A percentile compares a stretch with the other conserved stretches of the same genome.
phyloP scores from a whole-genome alignment of 2,329 filamentous ascomycete species.

The Teratosphaeria epicoccoides region DNA sequence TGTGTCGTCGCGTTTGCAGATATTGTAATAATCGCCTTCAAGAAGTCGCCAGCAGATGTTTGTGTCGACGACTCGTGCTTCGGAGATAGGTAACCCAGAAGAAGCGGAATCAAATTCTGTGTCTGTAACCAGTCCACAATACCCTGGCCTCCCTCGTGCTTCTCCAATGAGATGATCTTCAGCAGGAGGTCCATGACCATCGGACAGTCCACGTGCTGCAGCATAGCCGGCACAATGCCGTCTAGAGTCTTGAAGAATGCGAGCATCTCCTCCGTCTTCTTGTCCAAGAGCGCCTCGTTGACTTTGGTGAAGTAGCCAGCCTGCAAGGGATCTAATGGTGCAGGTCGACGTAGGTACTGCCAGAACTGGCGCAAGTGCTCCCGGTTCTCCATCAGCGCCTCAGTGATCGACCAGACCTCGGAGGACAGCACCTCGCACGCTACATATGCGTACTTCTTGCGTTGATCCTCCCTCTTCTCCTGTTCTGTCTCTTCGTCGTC shows the following conservation, averaged over 20 bases:
- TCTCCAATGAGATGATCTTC: slow-evolving; percentile 94
- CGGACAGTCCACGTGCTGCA: slow-evolving; percentile 90
- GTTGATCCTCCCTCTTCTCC: slow-evolving; percentile 79
- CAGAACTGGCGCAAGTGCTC: slow-evolving; percentile 74
- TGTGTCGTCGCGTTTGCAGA: slow-evolving; percentile 97
- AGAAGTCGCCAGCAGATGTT: slow-evolving; percentile 90
- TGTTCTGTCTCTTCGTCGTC: slow-evolving; percentile 34
- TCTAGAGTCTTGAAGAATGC: slow-evolving; percentile 76
- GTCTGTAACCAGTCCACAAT: slow-evolving; percentile 95
- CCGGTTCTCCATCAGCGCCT: slow-evolving; percentile 79
- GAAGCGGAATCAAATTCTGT: slow-evolving; percentile 73
- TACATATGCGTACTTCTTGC: slow-evolving; percentile 87
- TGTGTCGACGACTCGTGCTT: slow-evolving; percentile 83
- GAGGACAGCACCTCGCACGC: slow-evolving; percentile 88
- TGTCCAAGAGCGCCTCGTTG: slow-evolving; percentile 93
- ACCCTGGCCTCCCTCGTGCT: slow-evolving; percentile 79
- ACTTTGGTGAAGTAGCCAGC: slow-evolving; percentile 98
- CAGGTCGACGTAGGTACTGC: slow-evolving; percentile 73
- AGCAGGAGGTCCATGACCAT: slow-evolving; percentile 97
- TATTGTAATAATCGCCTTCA: slow-evolving; percentile 98
- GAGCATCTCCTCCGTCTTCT: slow-evolving; percentile 97
- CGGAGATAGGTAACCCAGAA: slow-evolving; percentile 77
- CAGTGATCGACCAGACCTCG: slow-evolving; percentile 93
- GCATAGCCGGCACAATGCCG: slow-evolving; percentile 69
- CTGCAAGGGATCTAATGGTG: slow-evolving; percentile 82